Conservation (phyloP, 371 early-diverging fungal species). For the Cokeromyces recurvatus region DNA sequence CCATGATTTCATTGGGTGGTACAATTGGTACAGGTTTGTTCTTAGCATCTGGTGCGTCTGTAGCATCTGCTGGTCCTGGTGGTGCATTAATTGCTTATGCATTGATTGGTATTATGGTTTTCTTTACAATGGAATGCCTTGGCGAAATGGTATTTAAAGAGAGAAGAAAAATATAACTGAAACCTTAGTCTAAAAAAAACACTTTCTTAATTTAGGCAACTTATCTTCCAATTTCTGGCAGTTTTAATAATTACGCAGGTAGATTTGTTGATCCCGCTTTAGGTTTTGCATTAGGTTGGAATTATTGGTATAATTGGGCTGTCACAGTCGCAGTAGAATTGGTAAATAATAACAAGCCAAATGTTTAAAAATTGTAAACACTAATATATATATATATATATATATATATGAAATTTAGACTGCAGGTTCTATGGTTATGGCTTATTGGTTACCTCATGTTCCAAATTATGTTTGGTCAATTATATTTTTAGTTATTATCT, state of each 20-base stretch:
- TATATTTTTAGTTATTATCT: slow-evolving; percentile 39
- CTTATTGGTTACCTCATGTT: slow-evolving; percentile 70
- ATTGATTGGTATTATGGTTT: slow-evolving; percentile 76
- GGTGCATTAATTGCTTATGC: slow-evolving; percentile 74
- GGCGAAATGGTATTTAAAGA: slow-evolving; percentile 71
- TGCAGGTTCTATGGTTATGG: slow-evolving; percentile 37
- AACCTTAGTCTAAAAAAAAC: neutral
- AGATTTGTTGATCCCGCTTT: slow-evolving; percentile 85
- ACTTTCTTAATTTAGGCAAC: slow-evolving; percentile 37
- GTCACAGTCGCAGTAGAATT: slow-evolving; percentile 76
- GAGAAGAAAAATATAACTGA: neutral
- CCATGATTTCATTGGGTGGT: slow-evolving; percentile 81
- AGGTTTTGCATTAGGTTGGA: slow-evolving; percentile 84
- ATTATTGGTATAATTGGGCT: slow-evolving; percentile 77
- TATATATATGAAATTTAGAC: too few relatives aligned
- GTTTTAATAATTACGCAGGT: slow-evolving; percentile 80
- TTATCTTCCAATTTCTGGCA: slow-evolving; percentile 77
- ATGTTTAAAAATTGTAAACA: neutral
- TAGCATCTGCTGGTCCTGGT: slow-evolving; percentile 79
- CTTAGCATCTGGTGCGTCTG: slow-evolving; percentile 75
- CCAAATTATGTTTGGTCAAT: slow-evolving; percentile 51
- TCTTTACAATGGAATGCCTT: slow-evolving; percentile 75
- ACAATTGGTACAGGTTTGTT: slow-evolving; percentile 86
- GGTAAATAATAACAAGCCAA: slow-evolving; percentile 7
- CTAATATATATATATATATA: too few relatives aligned